Evolutionary conservation across 2,329 filamentous ascomycete genomes (phyloP).

Genomic region (Calonectria multiphialidica): DNA sequence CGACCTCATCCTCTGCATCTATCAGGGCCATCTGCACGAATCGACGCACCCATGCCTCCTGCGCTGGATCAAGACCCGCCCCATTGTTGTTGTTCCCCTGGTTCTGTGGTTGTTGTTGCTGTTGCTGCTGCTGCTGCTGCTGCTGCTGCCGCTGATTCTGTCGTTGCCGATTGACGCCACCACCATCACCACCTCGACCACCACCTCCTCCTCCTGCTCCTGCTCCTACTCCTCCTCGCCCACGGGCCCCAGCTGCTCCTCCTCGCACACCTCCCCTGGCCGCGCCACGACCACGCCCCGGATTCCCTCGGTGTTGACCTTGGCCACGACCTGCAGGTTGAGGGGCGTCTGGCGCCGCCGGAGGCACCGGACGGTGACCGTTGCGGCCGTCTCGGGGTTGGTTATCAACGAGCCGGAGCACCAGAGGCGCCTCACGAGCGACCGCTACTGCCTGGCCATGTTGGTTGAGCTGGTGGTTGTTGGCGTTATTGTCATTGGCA

Average conservation of each 20-base stretch:
- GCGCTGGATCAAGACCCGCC: slow-evolving; percentile 57
- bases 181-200: slow-evolving; percentile 27
- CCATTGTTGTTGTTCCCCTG: slow-evolving; percentile 34
- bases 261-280: slow-evolving; percentile 38
- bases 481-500: slow-evolving; percentile 32
- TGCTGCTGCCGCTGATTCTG: slow-evolving; percentile 39
- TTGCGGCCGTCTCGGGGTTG: slow-evolving; percentile 45
- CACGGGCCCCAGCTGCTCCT: slow-evolving; percentile 35
- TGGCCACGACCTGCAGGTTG: slow-evolving; percentile 42
- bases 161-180: slow-evolving; percentile 40
- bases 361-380: slow-evolving; percentile 40
- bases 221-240: slow-evolving; percentile 28
- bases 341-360: slow-evolving; percentile 47
- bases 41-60: slow-evolving; percentile 65
- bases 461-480: slow-evolving; percentile 42
- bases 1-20: slow-evolving; percentile 64
- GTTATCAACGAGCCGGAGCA: slow-evolving; percentile 64
- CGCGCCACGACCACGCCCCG: slow-evolving; percentile 30
- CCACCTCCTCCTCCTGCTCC: slow-evolving; percentile 25
- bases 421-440: slow-evolving; percentile 68
- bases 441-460: slow-evolving; percentile 54
- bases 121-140: slow-evolving; percentile 38
- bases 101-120: slow-evolving; percentile 39
- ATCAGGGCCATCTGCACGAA: slow-evolving; percentile 67
- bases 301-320: slow-evolving; percentile 36